phyloP scores from a whole-genome alignment of 2,329 filamentous ascomycete species.

The Pseudogymnoascus sp. region DNA sequence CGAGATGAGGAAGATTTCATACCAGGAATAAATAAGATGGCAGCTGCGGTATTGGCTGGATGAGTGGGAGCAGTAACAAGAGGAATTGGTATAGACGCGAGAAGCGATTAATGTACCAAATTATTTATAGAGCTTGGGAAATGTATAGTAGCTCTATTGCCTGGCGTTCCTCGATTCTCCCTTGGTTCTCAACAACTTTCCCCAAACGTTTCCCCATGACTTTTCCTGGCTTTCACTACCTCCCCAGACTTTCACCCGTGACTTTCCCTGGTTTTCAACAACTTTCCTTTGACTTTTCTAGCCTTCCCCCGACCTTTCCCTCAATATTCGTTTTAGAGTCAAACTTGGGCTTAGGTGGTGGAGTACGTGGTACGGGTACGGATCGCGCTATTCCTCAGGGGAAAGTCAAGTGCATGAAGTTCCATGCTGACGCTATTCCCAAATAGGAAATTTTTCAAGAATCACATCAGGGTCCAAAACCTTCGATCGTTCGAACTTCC shows the following conservation, averaged over 20 bases:
- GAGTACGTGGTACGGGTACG: too few relatives aligned
- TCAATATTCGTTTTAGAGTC: background rate
- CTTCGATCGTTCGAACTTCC: background rate
- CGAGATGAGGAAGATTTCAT: conserved; percentile 65
- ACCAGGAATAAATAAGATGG: conserved; percentile 27
- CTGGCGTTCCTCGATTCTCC: background rate
- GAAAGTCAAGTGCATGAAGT: background rate
- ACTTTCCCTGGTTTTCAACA: background rate
- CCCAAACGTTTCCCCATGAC: background rate
- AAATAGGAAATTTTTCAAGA: background rate
- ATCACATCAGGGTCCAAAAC: background rate
- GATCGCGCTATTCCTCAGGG: background rate
- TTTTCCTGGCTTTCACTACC: too few relatives aligned
- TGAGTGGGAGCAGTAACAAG: background rate
- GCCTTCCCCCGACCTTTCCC: background rate
- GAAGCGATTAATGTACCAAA: background rate
- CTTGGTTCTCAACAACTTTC: background rate
- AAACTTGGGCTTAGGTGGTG: background rate
- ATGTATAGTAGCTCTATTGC: background rate
- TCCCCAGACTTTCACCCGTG: too few relatives aligned
- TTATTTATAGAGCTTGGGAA: background rate
- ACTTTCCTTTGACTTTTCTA: background rate
- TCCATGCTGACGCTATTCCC: background rate
- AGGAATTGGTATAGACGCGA: background rate
- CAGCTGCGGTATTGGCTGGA: background rate